These are phyloP conservation scores for Aspergillus sp. DNA, from an alignment of 2,329 filamentous ascomycete species.

Conservation along the genomic window DNA sequence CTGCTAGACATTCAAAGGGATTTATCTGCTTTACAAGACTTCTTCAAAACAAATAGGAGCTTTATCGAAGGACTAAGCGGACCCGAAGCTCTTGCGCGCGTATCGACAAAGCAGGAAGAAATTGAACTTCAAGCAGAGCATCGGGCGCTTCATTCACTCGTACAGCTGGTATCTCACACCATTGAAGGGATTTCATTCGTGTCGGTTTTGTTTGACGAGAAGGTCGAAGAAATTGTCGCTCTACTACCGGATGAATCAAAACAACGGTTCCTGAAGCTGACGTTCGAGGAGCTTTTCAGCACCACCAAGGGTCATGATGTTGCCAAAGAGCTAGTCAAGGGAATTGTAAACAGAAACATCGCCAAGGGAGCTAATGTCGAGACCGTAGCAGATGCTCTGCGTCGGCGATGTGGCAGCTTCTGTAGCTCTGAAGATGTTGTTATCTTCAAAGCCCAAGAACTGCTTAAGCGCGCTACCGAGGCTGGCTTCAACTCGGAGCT, in stretches of 20 bases:
- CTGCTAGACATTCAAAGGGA: slow-evolving; percentile 76
- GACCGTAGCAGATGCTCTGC: slow-evolving; percentile 90
- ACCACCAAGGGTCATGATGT: slow-evolving; percentile 77
- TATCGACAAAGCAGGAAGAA: slow-evolving; percentile 82
- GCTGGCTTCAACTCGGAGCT: slow-evolving; percentile 71
- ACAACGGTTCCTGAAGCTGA: slow-evolving; percentile 71
- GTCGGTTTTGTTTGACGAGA: slow-evolving; percentile 89
- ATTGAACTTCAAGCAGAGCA: slow-evolving; percentile 91
- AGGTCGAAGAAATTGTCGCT: slow-evolving; percentile 81
- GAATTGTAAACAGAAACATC: slow-evolving; percentile 97
- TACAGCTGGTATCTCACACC: slow-evolving; percentile 83
- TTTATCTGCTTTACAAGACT: slow-evolving; percentile 74
- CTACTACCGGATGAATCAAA: slow-evolving; percentile 70
- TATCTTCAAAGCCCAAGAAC: slow-evolving; percentile 97
- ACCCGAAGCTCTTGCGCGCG: slow-evolving; percentile 76
- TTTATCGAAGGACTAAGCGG: slow-evolving; percentile 95
- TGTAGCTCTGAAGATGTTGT: slow-evolving; percentile 96
- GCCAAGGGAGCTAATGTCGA: slow-evolving; percentile 96
- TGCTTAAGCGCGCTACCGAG: slow-evolving; percentile 84
- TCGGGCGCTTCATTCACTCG: slow-evolving; percentile 81
- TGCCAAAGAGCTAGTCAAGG: slow-evolving; percentile 92
- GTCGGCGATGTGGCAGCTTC: slow-evolving; percentile 91
- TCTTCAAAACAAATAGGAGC: slow-evolving; percentile 81
- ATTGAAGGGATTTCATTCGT: slow-evolving; percentile 97
- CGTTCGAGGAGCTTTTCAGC: slow-evolving; percentile 85